Percentiles rank a stretch among this genome's conserved stretches.
These are phyloP conservation scores for Gentiana straminea DNA, from an alignment of 257 asterid species.

Conservation along the genomic window DNA sequence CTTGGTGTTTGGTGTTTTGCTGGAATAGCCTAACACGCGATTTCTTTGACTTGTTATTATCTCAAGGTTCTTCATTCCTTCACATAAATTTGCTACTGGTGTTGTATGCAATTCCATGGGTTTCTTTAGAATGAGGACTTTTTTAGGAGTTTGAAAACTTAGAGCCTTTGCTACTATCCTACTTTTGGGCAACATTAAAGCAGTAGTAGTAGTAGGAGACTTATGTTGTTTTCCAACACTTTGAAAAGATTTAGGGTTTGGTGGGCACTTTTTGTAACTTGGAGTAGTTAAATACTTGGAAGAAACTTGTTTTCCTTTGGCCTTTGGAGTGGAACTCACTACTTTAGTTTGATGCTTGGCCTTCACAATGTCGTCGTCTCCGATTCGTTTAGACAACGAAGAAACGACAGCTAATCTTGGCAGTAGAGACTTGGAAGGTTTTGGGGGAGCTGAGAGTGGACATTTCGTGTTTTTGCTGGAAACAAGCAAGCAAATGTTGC, in stretches of 20 bases:
- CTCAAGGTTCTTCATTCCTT: conserved; percentile 65
- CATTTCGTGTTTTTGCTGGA: conserved; percentile 60
- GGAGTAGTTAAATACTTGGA: conserved; percentile 93
- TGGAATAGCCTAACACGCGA: conserved; percentile 24
- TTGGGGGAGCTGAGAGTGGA: conserved; percentile 85
- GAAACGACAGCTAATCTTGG: conserved; percentile 47
- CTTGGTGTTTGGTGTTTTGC: conserved; percentile 19
- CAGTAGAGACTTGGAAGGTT: conserved; percentile 54
- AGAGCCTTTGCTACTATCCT: conserved; percentile 54
- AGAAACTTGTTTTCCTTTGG: conserved; percentile 58
- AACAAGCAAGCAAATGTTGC: neutral
- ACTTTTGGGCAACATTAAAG: conserved; percentile 29
- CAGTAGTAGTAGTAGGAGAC: conserved; percentile 20
- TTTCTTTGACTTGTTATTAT: conserved; percentile 48
- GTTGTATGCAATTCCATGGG: conserved; percentile 45
- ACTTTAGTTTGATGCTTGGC: conserved; percentile 26
- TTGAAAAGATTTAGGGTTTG: conserved; percentile 35
- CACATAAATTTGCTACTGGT: conserved; percentile 50
- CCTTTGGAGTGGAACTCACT: conserved; percentile 42
- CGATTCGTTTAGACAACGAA: conserved; percentile 41
- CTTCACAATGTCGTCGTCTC: conserved; percentile 28
- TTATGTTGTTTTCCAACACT: conserved; percentile 46
- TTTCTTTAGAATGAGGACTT: conserved; percentile 36
- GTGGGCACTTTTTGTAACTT: conserved; percentile 45
- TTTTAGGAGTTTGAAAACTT: conserved; percentile 66